Conservation (phyloP, 805 yeast genomes). For the Tetrapisispora namnaoensis region DNA sequence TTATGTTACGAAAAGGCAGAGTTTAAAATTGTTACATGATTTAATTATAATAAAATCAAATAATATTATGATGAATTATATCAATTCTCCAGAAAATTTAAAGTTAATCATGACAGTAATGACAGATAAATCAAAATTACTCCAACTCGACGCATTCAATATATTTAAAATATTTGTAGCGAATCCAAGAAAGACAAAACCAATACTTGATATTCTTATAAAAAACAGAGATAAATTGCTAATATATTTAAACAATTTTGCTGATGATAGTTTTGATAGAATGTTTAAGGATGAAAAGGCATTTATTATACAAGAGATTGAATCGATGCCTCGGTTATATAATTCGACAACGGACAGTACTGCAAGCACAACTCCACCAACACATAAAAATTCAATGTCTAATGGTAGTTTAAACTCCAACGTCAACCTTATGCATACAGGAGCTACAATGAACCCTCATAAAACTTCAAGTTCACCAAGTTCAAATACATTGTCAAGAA, state of each 20-base stretch:
- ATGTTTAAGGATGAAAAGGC: slow-evolving; percentile 69
- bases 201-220: slow-evolving; percentile 67
- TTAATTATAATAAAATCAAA: slow-evolving; percentile 64
- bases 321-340: slow-evolving; percentile 53
- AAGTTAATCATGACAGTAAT: slow-evolving; percentile 78
- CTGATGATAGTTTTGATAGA: slow-evolving; percentile 47
- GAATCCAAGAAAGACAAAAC: slow-evolving; percentile 80
- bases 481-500: neutral
- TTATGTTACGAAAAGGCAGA: slow-evolving; percentile 89
- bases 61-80: slow-evolving; percentile 63
- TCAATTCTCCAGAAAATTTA: slow-evolving; percentile 70
- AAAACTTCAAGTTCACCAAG: neutral
- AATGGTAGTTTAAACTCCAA: neutral
- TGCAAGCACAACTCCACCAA: neutral
- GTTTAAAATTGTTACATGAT: slow-evolving; percentile 64
- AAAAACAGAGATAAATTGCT: slow-evolving; percentile 76
- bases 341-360: slow-evolving; percentile 16
- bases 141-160: slow-evolving; percentile 86
- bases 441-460: neutral
- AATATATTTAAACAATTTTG: slow-evolving; percentile 55
- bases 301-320: slow-evolving; percentile 67
- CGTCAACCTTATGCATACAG: neutral
- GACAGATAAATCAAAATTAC: slow-evolving; percentile 80
- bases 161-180: slow-evolving; percentile 94
- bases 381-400: neutral